These are phyloP conservation scores for Ustilago cynodontis DNA, from an alignment of 1,284 basidiomycete genomes.

Conservation along the genomic window DNA sequence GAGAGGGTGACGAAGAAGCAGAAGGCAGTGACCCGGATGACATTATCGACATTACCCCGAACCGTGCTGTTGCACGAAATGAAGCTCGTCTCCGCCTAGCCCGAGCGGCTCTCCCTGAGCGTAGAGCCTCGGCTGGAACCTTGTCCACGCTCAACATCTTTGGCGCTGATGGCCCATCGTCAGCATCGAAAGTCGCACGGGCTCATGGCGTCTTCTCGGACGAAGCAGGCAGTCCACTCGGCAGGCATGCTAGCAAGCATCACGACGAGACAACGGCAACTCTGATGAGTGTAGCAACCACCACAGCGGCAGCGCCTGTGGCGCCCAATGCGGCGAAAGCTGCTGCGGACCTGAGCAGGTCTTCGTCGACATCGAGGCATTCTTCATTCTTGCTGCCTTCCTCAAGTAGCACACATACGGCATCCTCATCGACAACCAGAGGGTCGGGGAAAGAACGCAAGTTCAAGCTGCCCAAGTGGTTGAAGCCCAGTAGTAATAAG, in stretches of 20 bases:
- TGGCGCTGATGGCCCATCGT: conserved; percentile 17
- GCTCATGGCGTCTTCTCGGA: conserved; percentile 22
- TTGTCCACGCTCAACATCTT: conserved; percentile 43
- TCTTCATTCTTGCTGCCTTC: conserved; percentile 28
- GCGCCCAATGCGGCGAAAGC: background rate
- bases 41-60: conserved; percentile 56
- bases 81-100: conserved; percentile 50
- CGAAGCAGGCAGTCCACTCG: conserved; percentile 43
- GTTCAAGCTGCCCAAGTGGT: conserved; percentile 44
- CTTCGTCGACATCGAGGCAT: conserved; percentile 13
- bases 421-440: conserved; percentile 13
- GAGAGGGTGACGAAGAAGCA: conserved; percentile 32
- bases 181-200: background rate
- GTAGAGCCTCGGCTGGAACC: conserved; percentile 40
- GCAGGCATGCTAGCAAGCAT: conserved; percentile 8
- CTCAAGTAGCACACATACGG: conserved; percentile 32
- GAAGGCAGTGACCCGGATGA: conserved; percentile 52
- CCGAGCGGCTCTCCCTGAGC: conserved; percentile 44
- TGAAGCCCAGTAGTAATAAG: conserved; percentile 33
- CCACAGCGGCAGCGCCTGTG: background rate
- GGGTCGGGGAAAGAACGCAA: conserved; percentile 31
- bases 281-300: conserved; percentile 12
- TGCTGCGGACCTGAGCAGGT: background rate
- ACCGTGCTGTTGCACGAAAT: conserved; percentile 45
- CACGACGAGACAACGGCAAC: conserved; percentile 7